Evolutionary conservation across 2,329 filamentous ascomycete genomes (phyloP).

Genomic region (Fusarium decemcellulare): DNA sequence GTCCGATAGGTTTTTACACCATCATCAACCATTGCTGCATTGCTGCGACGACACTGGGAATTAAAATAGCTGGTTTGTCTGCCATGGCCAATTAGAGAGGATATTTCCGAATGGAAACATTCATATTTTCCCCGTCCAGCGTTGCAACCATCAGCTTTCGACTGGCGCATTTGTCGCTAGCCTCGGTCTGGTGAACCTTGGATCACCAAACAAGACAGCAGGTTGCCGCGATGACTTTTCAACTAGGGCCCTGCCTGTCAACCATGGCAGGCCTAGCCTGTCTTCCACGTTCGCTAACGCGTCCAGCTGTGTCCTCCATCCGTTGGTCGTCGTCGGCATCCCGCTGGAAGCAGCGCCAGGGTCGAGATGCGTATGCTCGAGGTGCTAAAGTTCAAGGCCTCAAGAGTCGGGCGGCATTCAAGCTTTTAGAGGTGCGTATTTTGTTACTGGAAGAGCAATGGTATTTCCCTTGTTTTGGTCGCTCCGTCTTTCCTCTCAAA

Average conservation of each 20-base stretch:
- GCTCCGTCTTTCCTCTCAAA: no score
- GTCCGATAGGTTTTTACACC: background rate
- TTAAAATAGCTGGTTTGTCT: no score
- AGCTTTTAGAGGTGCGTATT: constrained; percentile 81
- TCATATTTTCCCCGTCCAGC: background rate
- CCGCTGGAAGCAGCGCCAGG: constrained; percentile 87
- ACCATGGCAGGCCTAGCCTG: background rate
- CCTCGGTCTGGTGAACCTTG: background rate
- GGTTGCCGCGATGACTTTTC: constrained; percentile 16
- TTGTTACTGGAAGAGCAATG: background rate
- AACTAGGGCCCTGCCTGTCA: background rate
- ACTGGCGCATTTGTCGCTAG: background rate
- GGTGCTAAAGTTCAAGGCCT: constrained; percentile 84
- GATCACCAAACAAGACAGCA: background rate
- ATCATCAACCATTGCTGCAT: background rate
- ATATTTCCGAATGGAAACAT: no score
- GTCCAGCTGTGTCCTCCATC: background rate
- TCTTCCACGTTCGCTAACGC: background rate
- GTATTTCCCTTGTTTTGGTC: no score
- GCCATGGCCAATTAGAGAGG: no score
- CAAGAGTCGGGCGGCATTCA: constrained; percentile 94
- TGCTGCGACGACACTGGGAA: background rate
- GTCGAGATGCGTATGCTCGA: constrained; percentile 78
- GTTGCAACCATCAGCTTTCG: background rate
- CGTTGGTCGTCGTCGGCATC: constrained; percentile 71